Evolutionary conservation across 2,329 filamentous ascomycete species (phyloP).

Genomic region (Ramularia endophylla): DNA sequence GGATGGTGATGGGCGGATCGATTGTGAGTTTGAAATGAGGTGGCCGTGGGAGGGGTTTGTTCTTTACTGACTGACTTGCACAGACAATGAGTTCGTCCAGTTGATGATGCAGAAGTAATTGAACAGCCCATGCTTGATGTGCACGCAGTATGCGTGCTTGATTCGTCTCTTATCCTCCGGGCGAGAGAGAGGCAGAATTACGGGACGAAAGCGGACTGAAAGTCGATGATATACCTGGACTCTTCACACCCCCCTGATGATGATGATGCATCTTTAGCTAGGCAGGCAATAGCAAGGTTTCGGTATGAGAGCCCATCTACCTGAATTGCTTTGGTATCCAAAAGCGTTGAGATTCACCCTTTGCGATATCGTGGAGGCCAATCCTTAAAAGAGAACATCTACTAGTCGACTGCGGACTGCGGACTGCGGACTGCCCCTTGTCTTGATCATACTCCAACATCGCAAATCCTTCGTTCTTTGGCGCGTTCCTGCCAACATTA

Average conservation of each 20-base stretch:
- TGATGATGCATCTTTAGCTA: conserved; percentile 2
- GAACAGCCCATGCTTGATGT: not conserved
- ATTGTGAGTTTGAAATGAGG: conserved; percentile 43
- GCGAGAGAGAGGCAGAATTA: not conserved
- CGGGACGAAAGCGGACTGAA: not conserved
- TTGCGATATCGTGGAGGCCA: no score
- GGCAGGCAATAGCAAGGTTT: conserved; percentile 1
- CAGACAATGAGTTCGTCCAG: conserved; percentile 53
- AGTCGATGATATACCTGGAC: conserved; percentile 1
- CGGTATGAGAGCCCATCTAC: no score
- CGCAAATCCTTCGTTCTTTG: no score
- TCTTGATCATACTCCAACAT: no score
- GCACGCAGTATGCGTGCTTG: not conserved
- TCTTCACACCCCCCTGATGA: not conserved
- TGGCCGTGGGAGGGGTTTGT: not conserved
- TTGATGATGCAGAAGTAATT: conserved; percentile 52
- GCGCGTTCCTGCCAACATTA: no score
- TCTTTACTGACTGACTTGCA: not conserved
- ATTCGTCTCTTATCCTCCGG: not conserved
- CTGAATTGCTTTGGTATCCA: no score
- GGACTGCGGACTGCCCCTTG: no score
- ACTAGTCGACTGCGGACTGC: no score
- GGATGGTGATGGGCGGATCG: conserved; percentile 59
- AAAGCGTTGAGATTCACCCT: no score
- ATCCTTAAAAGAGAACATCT: no score